phyloP scores from a whole-genome alignment of 495 filamentous ascomycete species.

The Pyrenula massariospora region DNA sequence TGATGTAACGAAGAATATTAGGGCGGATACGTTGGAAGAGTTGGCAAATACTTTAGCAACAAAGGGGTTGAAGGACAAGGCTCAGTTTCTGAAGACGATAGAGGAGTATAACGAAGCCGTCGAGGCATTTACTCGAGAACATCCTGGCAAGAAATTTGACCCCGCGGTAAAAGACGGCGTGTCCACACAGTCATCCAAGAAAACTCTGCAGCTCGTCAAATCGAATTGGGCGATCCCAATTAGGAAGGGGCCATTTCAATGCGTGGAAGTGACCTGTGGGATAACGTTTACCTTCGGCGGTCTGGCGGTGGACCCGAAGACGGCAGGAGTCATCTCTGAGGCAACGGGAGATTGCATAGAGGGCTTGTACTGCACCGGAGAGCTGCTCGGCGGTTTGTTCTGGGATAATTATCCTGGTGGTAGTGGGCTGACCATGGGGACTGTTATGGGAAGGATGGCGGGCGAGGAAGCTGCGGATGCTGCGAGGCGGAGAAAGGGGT shows the following conservation, averaged over 20 bases:
- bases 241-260: slow-evolving; percentile 41
- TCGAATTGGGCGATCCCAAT: slow-evolving; percentile 53
- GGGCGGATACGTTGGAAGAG: slow-evolving; percentile 33
- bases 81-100: slow-evolving; percentile 33
- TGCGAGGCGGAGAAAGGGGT: neutral
- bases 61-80: slow-evolving; percentile 26
- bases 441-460: slow-evolving; percentile 43
- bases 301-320: slow-evolving; percentile 34
- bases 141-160: slow-evolving; percentile 32
- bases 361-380: slow-evolving; percentile 44
- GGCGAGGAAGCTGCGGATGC: slow-evolving; percentile 26
- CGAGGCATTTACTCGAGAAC: slow-evolving; percentile 18
- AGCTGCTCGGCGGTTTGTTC: slow-evolving; percentile 54
- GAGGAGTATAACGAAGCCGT: slow-evolving; percentile 42
- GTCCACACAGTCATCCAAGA: slow-evolving; percentile 33
- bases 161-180: slow-evolving; percentile 45
- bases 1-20: slow-evolving; percentile 38
- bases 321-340: slow-evolving; percentile 32
- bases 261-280: slow-evolving; percentile 46
- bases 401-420: slow-evolving; percentile 54
- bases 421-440: slow-evolving; percentile 46
- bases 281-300: slow-evolving; percentile 60
- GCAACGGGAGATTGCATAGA: slow-evolving; percentile 27
- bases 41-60: slow-evolving; percentile 33
- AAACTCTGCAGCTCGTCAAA: slow-evolving; percentile 32